These are phyloP conservation scores for Aristolochia contorta DNA, from an alignment of 164 flowering plant genomes.

Conservation along the genomic window DNA sequence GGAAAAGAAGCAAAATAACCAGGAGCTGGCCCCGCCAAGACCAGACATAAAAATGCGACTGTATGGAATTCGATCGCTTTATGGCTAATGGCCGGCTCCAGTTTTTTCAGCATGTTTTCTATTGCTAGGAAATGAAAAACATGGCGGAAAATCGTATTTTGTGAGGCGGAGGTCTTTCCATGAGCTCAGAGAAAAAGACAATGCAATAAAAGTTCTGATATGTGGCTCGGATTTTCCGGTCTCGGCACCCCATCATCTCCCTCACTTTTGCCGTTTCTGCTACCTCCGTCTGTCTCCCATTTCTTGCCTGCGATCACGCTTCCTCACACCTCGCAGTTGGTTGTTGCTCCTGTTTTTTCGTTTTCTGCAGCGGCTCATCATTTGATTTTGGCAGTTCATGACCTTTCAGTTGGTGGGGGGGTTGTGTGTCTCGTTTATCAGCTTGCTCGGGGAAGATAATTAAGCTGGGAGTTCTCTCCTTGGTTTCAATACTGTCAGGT, in stretches of 20 bases:
- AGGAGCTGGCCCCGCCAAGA: too few relatives aligned
- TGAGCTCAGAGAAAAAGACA: conserved; percentile 4
- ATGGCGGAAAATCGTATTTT: conserved; percentile 3
- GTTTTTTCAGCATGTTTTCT: too few relatives aligned
- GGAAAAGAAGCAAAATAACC: not conserved
- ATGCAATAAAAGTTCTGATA: conserved; percentile 14
- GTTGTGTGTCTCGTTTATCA: too few relatives aligned
- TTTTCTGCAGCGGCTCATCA: too few relatives aligned
- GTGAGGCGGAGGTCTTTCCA: conserved; percentile 24
- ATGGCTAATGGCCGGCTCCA: too few relatives aligned
- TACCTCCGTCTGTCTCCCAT: conserved; percentile 2
- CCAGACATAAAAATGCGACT: too few relatives aligned
- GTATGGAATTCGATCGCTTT: too few relatives aligned
- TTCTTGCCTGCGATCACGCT: conserved; percentile 1
- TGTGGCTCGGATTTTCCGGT: conserved; percentile 31
- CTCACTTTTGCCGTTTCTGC: conserved; percentile 11
- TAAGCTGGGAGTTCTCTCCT: not conserved
- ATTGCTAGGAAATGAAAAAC: too few relatives aligned
- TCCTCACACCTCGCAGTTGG: not conserved
- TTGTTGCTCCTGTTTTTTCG: too few relatives aligned
- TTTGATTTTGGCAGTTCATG: too few relatives aligned
- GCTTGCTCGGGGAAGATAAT: not conserved
- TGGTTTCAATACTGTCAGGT: too few relatives aligned
- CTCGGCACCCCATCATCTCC: conserved; percentile 16
- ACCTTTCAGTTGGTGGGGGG: too few relatives aligned